Evolutionary conservation across 192 early-diverging fungal species (phyloP), one percentile per base, ranked within the genome.

Genomic region (Coemansia sp.): DNA sequence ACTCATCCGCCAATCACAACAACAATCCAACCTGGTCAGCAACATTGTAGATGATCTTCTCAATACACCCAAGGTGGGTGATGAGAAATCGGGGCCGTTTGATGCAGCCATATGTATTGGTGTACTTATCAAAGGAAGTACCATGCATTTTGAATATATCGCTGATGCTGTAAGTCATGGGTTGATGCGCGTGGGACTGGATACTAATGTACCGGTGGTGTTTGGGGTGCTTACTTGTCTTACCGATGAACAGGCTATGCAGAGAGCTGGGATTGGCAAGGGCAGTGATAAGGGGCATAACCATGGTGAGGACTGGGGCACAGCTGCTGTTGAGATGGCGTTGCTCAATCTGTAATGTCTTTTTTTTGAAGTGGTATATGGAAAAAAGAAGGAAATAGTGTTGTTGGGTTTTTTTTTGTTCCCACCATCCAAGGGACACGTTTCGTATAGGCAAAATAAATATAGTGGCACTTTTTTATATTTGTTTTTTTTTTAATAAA

Each of bases 91-190:
- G 41, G 81, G 85, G 1, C 86, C 89, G 6, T 98, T 92, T 73
- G 93, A 98, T 74, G 96, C 93, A 1, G 93, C 87, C 7, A 95
- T 99, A 66, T 91, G 91, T 64, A 91, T 99, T 75, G 98, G 98
- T 37, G 94, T 99, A 20, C 88, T 99, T 56, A 98, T 99, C 88
- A 99, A 98, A 90, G 98, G 98, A 65, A 87, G 89, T 60, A 99
- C 98, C 17, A 94, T 96, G 89, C 98, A 99, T 68, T 99, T 98
- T 88, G 98, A 98, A 84, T 99, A 99, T 77, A 99, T 99, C 64
- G 88, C 92, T n/a, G 98, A 99, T 55, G 93, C 97, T 0, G 89
- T 91, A 2, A 89, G 87, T 39, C 92, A 96, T 17, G 98, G 96
- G 0, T 84, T 99, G 45, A 99, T 98, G 96, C 86, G 91, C n/a